Conservation (phyloP, 805 yeast genomes). For the Hermanozyma aechmeae region DNA sequence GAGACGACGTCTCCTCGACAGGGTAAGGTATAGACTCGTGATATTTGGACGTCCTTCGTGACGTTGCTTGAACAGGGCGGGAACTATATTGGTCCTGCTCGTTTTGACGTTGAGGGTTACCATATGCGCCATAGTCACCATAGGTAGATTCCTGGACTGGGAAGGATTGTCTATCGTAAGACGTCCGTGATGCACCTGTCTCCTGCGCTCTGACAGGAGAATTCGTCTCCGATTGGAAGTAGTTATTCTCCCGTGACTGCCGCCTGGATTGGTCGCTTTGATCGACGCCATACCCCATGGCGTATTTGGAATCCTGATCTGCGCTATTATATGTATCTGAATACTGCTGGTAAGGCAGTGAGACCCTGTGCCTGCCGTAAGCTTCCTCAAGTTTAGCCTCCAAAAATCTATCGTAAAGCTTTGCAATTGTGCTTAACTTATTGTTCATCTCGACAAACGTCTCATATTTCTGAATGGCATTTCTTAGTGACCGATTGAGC, state of each 20-base stretch:
- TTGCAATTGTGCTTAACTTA: slow-evolving; percentile 65
- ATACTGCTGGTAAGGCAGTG: slow-evolving; percentile 1
- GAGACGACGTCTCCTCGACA: too few species aligned
- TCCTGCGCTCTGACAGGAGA: too few species aligned
- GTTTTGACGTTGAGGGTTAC: too few species aligned
- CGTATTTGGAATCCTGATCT: background rate
- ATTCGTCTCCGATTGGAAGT: slow-evolving; percentile 2
- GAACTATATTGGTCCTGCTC: too few species aligned
- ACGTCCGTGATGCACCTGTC: too few species aligned
- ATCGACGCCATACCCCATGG: background rate
- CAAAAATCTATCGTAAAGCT: slow-evolving; percentile 66
- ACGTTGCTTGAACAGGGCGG: too few species aligned
- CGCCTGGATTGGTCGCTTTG: background rate
- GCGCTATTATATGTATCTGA: background rate
- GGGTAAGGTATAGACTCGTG: too few species aligned
- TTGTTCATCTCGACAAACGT: slow-evolving; percentile 62
- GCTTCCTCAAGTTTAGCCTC: slow-evolving; percentile 40
- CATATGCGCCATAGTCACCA: too few species aligned
- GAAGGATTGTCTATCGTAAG: too few species aligned
- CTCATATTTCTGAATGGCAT: slow-evolving; percentile 55
- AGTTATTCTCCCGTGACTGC: background rate
- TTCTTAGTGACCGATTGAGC: slow-evolving; percentile 48
- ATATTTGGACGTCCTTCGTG: too few species aligned
- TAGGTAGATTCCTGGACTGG: too few species aligned
- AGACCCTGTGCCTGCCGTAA: slow-evolving; percentile 19